phyloP scores from a whole-genome alignment of 768 basidiomycete genomes.

The Suillus sp. region DNA sequence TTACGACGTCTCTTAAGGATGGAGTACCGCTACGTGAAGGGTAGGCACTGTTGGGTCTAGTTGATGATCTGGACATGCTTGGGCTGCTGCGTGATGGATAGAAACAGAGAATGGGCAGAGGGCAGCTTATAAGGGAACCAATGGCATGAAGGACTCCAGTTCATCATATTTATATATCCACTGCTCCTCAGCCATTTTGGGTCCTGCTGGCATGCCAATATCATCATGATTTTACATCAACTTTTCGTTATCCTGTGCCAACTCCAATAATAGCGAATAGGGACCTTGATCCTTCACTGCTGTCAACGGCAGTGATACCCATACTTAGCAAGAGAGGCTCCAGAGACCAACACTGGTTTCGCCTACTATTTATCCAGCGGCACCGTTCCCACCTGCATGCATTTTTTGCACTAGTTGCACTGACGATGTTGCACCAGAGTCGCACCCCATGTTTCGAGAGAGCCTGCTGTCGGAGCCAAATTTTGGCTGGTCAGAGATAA shows the following conservation, averaged over 20 bases:
- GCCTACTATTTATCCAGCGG: too few relatives aligned
- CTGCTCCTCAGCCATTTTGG: neutral
- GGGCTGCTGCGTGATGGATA: neutral
- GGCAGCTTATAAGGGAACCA: neutral
- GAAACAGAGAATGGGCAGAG: neutral
- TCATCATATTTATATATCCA: neutral
- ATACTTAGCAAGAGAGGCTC: too few relatives aligned
- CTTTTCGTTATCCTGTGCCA: constrained; percentile 1
- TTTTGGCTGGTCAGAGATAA: neutral
- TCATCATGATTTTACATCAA: neutral
- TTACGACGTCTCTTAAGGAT: constrained; percentile 45
- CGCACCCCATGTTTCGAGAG: too few relatives aligned
- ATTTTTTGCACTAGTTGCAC: too few relatives aligned
- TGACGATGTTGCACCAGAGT: too few relatives aligned
- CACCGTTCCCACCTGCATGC: too few relatives aligned
- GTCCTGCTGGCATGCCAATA: constrained; percentile 3
- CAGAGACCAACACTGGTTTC: too few relatives aligned
- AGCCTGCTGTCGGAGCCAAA: too few relatives aligned
- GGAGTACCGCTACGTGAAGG: constrained; percentile 44
- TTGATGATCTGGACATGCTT: constrained; percentile 28
- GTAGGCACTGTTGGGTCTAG: constrained; percentile 30
- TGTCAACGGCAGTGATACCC: too few relatives aligned
- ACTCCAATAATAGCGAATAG: neutral
- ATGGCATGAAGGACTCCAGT: neutral
- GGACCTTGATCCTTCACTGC: too few relatives aligned